These are phyloP conservation scores for Diaporthe eres DNA, from an alignment of 2,329 filamentous ascomycete species.

Conservation along the genomic window DNA sequence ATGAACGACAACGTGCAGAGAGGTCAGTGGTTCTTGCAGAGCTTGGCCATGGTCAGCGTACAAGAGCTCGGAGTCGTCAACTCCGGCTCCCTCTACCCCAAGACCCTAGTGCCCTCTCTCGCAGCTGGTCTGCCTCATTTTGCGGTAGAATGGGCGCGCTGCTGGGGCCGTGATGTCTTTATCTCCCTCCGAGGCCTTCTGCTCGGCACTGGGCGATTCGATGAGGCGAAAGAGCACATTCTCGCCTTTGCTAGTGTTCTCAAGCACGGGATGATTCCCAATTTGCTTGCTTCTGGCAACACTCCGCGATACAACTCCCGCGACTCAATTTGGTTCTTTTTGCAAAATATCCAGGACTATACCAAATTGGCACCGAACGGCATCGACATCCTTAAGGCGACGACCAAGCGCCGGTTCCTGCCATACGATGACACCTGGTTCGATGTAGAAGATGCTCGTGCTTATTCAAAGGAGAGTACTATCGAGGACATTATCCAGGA, in stretches of 20 bases:
- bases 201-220: constrained; percentile 88
- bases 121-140: constrained; percentile 97
- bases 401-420: constrained; percentile 86
- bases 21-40: constrained; percentile 91
- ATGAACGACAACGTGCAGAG: constrained; percentile 83
- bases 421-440: constrained; percentile 99
- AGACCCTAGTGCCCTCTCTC: constrained; percentile 85
- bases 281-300: constrained; percentile 88
- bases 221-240: constrained; percentile 94
- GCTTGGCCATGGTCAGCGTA: constrained; percentile 89
- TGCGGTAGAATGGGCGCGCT: constrained; percentile 91
- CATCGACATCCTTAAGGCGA: constrained; percentile 78
- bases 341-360: constrained; percentile 97
- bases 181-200: constrained; percentile 95
- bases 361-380: constrained; percentile 85
- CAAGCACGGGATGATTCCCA: constrained; percentile 99
- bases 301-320: constrained; percentile 94
- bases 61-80: constrained; percentile 92
- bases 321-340: constrained; percentile 97
- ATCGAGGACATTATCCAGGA: constrained; percentile 94
- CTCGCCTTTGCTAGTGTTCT: constrained; percentile 94
- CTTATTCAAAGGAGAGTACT: constrained; percentile 87
- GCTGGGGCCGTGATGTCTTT: constrained; percentile 98
- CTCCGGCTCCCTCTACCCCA: constrained; percentile 91
- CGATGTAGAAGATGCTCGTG: constrained; percentile 81